A percentile compares a stretch with the other conserved stretches of the same genome.
Conservation (phyloP, 305 asterid genomes). For the Solanum hybrid region DNA sequence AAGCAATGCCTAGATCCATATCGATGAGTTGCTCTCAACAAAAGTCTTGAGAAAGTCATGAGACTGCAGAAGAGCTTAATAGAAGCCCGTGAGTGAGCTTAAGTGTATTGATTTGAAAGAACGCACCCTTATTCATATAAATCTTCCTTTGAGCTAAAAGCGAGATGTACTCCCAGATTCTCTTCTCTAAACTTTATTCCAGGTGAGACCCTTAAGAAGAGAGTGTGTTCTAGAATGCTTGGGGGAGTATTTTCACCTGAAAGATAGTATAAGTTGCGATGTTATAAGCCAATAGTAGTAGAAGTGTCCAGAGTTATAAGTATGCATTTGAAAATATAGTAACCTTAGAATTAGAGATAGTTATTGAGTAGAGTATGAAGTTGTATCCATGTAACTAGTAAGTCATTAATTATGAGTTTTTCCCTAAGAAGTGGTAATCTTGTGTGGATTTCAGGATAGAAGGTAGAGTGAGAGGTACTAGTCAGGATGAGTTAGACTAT, state of each 20-base stretch:
- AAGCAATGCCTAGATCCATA: background rate
- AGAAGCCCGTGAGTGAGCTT: background rate
- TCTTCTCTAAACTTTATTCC: background rate
- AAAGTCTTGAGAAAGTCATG: background rate
- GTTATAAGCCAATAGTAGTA: background rate
- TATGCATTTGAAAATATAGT: background rate
- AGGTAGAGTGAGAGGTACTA: background rate
- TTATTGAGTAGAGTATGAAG: background rate
- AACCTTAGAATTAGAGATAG: background rate
- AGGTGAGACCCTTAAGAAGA: background rate
- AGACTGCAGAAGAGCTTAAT: background rate
- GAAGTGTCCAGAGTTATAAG: background rate
- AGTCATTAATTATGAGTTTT: no score
- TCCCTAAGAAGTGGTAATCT: background rate
- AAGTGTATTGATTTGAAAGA: background rate
- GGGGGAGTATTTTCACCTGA: background rate
- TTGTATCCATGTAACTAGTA: background rate
- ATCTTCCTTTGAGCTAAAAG: background rate
- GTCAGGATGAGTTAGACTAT: background rate
- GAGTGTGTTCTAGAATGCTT: background rate
- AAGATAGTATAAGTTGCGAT: no score
- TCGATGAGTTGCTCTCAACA: background rate
- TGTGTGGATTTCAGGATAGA: background rate
- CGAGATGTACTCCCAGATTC: background rate
- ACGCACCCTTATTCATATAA: background rate